These are phyloP conservation scores for Gastroboletus turbinatus DNA, from an alignment of 1,284 basidiomycete genomes.

Conservation along the genomic window DNA sequence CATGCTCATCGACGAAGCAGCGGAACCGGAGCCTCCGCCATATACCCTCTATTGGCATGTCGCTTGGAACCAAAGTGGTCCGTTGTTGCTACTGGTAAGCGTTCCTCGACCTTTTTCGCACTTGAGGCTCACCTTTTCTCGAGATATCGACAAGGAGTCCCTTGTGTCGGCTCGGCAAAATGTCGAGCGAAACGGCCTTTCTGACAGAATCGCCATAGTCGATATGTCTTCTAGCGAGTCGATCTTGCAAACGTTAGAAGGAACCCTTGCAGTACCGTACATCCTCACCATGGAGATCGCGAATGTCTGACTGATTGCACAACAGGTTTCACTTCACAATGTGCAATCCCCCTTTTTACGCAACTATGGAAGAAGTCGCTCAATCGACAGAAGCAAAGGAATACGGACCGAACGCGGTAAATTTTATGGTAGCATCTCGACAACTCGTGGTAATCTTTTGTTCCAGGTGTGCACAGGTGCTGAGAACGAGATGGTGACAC, in stretches of 20 bases:
- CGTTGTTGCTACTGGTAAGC: slow-evolving; percentile 71
- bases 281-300: background rate
- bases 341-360: slow-evolving; percentile 97
- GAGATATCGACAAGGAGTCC: slow-evolving; percentile 72
- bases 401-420: slow-evolving; percentile 61
- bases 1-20: slow-evolving; percentile 40
- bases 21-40: slow-evolving; percentile 88
- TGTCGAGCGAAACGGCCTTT: slow-evolving; percentile 53
- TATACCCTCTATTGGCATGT: slow-evolving; percentile 84
- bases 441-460: slow-evolving; percentile 1
- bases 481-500: slow-evolving; percentile 81
- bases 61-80: slow-evolving; percentile 52
- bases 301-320: background rate
- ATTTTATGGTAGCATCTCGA: background rate
- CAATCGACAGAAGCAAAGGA: slow-evolving; percentile 63
- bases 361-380: slow-evolving; percentile 65
- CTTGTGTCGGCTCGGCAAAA: slow-evolving; percentile 53
- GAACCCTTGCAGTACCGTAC: slow-evolving; percentile 22
- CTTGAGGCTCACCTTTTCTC: background rate
- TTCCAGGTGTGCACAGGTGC: slow-evolving; percentile 78
- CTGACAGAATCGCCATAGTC: slow-evolving; percentile 49
- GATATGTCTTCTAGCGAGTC: slow-evolving; percentile 39
- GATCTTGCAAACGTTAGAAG: slow-evolving; percentile 51
- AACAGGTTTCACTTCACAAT: slow-evolving; percentile 71
- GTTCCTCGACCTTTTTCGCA: background rate